Evolutionary conservation across 78 protist species (phyloP).

Genomic region (Dictyostelium purpureum): DNA sequence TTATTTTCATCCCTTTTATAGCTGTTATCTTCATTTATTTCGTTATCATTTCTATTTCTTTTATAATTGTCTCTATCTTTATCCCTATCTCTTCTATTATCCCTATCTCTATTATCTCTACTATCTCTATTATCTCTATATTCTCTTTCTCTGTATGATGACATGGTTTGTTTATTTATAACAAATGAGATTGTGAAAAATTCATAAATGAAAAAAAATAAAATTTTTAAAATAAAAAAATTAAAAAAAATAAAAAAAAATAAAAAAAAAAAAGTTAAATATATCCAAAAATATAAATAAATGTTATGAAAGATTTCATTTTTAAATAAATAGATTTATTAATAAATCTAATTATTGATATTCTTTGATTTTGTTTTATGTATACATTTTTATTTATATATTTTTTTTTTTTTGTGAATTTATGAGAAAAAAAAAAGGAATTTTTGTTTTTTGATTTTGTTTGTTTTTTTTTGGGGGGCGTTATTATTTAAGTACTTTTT

Average conservation of each 20-base stretch:
- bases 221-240: neutral
- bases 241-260: neutral
- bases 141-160: no score
- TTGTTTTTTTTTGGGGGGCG: neutral
- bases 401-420: neutral
- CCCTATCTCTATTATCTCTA: no score
- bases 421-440: no score
- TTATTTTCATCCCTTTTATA: conserved; percentile 30
- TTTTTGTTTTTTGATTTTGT: no score
- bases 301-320: neutral
- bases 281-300: neutral
- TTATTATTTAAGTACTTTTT: neutral
- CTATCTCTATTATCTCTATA: no score
- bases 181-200: neutral
- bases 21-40: neutral
- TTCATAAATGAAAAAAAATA: neutral
- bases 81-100: no score
- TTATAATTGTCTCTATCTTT: neutral
- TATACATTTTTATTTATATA: no score
- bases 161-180: no score
- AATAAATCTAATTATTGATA: no score
- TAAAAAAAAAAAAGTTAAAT: neutral
- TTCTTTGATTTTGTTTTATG: no score
- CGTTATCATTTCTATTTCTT: neutral
- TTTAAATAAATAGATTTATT: neutral